A percentile compares a stretch with the other conserved stretches of the same genome.
Conservation (phyloP, 208 protist species). For the Trichomonas vaginalis region DNA sequence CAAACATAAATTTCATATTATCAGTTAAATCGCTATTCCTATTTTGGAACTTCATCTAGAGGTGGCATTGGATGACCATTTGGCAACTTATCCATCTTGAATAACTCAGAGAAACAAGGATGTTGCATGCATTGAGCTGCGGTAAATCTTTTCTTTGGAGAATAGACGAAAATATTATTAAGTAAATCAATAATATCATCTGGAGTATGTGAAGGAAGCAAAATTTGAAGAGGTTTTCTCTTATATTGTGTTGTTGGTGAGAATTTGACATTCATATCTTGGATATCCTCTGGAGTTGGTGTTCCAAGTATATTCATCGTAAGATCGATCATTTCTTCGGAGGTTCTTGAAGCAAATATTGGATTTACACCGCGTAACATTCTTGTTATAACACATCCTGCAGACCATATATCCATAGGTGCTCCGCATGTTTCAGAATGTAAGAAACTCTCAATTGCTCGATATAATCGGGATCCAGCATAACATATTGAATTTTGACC, state of each 20-base stretch:
- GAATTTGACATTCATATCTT: neutral
- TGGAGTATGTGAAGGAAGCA: neutral
- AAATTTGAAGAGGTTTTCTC: slow-evolving; percentile 11
- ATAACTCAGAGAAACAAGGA: neutral
- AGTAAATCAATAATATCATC: neutral
- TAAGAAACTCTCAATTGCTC: slow-evolving; percentile 75
- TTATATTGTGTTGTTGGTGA: neutral
- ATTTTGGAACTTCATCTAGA: neutral
- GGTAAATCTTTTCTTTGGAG: neutral
- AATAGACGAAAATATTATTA: neutral
- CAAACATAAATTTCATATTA: too few relatives aligned
- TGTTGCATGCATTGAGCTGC: neutral
- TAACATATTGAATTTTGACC: slow-evolving; percentile 69
- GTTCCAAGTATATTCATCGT: neutral
- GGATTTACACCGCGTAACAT: slow-evolving; percentile 74
- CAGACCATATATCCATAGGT: slow-evolving; percentile 64
- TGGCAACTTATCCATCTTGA: neutral
- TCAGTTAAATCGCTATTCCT: too few relatives aligned
- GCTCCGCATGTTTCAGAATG: slow-evolving; percentile 71
- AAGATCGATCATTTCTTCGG: slow-evolving; percentile 44
- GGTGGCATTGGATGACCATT: neutral
- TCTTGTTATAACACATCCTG: slow-evolving; percentile 87
- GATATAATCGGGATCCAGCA: slow-evolving; percentile 75
- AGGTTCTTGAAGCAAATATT: slow-evolving; percentile 66
- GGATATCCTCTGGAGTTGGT: neutral